Evolutionary conservation across 148 eudicot species (phyloP), one percentile per base, ranked within the genome.

Genomic region (Camellia granthamiana): DNA sequence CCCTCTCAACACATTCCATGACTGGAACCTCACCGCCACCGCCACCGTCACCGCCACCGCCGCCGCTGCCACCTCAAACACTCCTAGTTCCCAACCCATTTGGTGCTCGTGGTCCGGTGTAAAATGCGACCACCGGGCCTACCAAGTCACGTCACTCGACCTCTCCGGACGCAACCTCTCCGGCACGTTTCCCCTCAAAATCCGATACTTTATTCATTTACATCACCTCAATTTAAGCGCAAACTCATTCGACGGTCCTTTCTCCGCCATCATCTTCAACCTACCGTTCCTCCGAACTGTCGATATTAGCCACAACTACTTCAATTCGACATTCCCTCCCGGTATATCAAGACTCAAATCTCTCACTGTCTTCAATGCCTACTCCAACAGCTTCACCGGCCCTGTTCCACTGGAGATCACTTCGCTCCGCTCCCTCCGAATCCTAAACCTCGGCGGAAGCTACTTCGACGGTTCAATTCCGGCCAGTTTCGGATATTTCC

Each of bases 71-170:
- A 54, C 81, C n/a, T 68, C 88, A 0, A 67, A 21, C 2, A 0
- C 78, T 3, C 76, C 84, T 19, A 85, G 79, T n/a, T 77, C 56
- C 6, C 68, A 59, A 23, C 88, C 93, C 61, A 75, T 83, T 67
- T 86, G 89, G 97, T 96, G 99, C 68, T 78, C 88, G 3, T 96
- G 99, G 99, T 85, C 93, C 18, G 98, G 99, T 2, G 74, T 96
- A 74, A 82, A 82, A 74, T 96, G 99, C 69, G 87, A 85, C 76
- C 82, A 9, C 10, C 46, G 71, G 3, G 75, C 86, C 15, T 76
- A 56, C 56, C 84, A 79, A 14, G 82, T 96, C 70, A 86, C 77
- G 4, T 77, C 84, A 1, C 81, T 96, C n/a, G 93, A 96, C 82
- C 86, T 96, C 80, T 91, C 98, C 0, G 65, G 63, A 0, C 89